Evolutionary conservation across 176 grass and related monocot species (phyloP), one percentile per base, ranked within the genome.

Genomic region (Oropetium thomaeum): DNA sequence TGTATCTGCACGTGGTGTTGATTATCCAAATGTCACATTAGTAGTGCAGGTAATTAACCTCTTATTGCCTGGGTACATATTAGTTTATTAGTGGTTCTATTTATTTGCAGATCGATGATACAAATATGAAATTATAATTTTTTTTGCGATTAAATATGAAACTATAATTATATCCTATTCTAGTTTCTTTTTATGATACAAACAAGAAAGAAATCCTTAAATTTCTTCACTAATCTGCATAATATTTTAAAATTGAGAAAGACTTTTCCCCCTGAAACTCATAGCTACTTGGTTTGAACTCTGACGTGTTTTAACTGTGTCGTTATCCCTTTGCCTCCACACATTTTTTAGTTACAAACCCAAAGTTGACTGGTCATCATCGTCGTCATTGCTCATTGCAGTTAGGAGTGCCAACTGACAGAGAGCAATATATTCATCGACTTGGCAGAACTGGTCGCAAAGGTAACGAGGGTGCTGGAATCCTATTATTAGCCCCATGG

Each of bases 11-110:
- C 67, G 95, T 57, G 95, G 95, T 47, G 88, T 98, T 73, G 95
- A 98, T 94, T 98, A 98, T 81, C 95, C 95, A 10, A 89, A 98
- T 85, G 95, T 98, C 58, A 98, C 95, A 59, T 89, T 98, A 66
- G 95, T 98, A 79, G 60, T 98, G 69, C 95, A 98, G 95, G 95
- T 97, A 90, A 73, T 25, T 19, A 67, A 68, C 52, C 61, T 78
- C 30, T 63, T 82, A 20, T 54, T 35, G 1, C 17, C 4, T 58
- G 62, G n/a, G n/a, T n/a, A n/a, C n/a, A n/a, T n/a, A n/a, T n/a
- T n/a, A n/a, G n/a, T 41, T 67, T 13, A 25, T 74, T 22, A 44
- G 29, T 31, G 7, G n/a, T 27, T 53, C 17, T 65, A 13, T 75
- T 81, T 74, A 70, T 82, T 58, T 70, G 19, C 10, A 55, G 9